These are phyloP conservation scores for Flammula alnicola DNA, from an alignment of 1,284 basidiomycete species.

Conservation along the genomic window DNA sequence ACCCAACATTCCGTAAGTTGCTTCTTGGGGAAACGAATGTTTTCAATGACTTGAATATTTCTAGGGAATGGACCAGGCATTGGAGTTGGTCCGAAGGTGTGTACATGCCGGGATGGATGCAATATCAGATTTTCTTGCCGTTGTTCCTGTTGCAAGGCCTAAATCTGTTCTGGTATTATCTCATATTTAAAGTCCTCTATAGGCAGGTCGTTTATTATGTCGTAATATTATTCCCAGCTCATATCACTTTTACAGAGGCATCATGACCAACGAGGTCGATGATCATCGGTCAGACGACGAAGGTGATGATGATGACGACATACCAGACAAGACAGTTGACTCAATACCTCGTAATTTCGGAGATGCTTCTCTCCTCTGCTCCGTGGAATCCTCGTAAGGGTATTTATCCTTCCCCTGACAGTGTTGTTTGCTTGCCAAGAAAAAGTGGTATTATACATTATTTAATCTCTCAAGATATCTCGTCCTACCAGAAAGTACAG, in stretches of 20 bases:
- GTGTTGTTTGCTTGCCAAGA: too few species aligned
- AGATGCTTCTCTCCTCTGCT: too few species aligned
- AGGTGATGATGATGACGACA: conserved; percentile 52
- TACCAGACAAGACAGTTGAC: conserved; percentile 36
- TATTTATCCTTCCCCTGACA: too few species aligned
- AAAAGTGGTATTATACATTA: too few species aligned
- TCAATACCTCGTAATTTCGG: conserved; percentile 3
- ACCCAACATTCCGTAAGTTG: conserved; percentile 78
- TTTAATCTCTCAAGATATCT: too few species aligned
- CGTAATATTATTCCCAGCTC: conserved; percentile 7
- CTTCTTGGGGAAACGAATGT: too few species aligned
- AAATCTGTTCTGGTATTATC: conserved; percentile 91
- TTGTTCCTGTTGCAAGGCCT: conserved; percentile 79
- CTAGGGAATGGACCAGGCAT: conserved; percentile 57
- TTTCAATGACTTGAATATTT: background rate
- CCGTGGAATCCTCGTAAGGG: too few species aligned
- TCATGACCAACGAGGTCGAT: conserved; percentile 38
- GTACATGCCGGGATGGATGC: too few species aligned
- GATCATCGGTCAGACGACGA: conserved; percentile 73
- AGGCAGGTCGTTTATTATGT: conserved; percentile 39
- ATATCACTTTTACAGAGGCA: conserved; percentile 36
- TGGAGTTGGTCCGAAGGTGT: conserved; percentile 71
- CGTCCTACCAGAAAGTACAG: too few species aligned
- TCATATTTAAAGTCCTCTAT: conserved; percentile 75
- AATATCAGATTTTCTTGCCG: conserved; percentile 79